These are phyloP conservation scores for Cryptosporidium bovis DNA, from an alignment of 169 alveolate genomes.

Conservation along the genomic window DNA sequence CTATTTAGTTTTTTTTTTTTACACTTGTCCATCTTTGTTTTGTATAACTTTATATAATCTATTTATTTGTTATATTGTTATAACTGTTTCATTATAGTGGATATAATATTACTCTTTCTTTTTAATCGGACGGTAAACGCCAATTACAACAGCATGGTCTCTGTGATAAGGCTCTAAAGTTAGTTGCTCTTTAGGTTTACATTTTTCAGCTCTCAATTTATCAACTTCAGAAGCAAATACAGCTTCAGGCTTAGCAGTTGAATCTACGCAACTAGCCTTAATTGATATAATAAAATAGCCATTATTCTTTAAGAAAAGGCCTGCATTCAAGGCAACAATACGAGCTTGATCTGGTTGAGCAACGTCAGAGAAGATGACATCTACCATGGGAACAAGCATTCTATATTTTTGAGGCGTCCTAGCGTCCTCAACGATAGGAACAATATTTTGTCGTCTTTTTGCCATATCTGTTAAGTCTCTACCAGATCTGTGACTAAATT, in stretches of 20 bases:
- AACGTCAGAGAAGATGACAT: constrained; percentile 98
- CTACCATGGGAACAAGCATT: constrained; percentile 98
- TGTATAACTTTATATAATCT: no score
- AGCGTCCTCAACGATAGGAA: constrained; percentile 99
- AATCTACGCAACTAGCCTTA: constrained; percentile 98
- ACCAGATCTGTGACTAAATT: constrained; percentile 97
- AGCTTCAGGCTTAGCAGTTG: constrained; percentile 97
- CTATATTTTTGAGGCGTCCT: constrained; percentile 97
- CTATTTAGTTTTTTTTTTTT: no score
- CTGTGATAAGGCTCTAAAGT: constrained; percentile 98
- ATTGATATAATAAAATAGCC: constrained; percentile 98
- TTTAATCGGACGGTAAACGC: constrained; percentile 92
- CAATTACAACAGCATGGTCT: constrained; percentile 98
- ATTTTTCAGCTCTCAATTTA: constrained; percentile 90
- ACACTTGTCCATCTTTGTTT: no score
- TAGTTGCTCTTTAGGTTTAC: constrained; percentile 95
- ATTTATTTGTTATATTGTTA: no score
- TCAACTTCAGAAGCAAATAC: constrained; percentile 91
- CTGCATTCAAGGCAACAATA: constrained; percentile 95
- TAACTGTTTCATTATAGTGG: background rate
- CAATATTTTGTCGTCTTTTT: constrained; percentile 96
- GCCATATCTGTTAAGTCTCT: constrained; percentile 99
- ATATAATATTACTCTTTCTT: constrained; percentile 76
- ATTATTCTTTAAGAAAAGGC: constrained; percentile 94
- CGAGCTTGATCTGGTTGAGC: constrained; percentile 99